Conservation (phyloP, 2,329 filamentous ascomycete species). For the Penicillium brevicompactum region DNA sequence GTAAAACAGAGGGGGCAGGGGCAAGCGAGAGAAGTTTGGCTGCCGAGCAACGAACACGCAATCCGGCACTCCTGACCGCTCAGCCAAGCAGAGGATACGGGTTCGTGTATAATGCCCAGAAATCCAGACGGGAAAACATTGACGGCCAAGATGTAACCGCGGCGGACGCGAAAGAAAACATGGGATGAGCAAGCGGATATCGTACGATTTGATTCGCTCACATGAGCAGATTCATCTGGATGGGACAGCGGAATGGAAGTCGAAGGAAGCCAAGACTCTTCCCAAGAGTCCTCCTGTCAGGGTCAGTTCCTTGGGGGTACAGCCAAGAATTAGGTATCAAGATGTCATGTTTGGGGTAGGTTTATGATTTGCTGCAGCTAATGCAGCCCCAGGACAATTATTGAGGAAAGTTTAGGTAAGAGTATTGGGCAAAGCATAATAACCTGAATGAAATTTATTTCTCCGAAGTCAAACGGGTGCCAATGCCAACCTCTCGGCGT, state of each 20-base stretch:
- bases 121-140: background rate
- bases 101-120: conserved; percentile 13
- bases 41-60: conserved; percentile 16
- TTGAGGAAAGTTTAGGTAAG: conserved; percentile 16
- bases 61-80: conserved; percentile 13
- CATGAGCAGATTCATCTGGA: conserved; percentile 1
- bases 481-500: conserved; percentile 21
- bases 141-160: conserved; percentile 7
- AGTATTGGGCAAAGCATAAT: conserved; percentile 12
- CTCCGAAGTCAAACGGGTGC: conserved; percentile 6
- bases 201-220: background rate
- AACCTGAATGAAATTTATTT: background rate
- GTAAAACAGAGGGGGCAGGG: background rate
- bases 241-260: conserved; percentile 13
- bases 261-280: conserved; percentile 4
- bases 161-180: conserved; percentile 1
- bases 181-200: background rate
- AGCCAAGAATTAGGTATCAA: conserved; percentile 1
- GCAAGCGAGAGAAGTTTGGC: background rate
- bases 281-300: conserved; percentile 3
- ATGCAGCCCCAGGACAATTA: conserved; percentile 3
- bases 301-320: background rate
- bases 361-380: background rate
- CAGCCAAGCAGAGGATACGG: conserved; percentile 18
- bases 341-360: background rate